Evolutionary conservation across 164 flowering plant genomes (phyloP).

Genomic region (Litsea cubeba): DNA sequence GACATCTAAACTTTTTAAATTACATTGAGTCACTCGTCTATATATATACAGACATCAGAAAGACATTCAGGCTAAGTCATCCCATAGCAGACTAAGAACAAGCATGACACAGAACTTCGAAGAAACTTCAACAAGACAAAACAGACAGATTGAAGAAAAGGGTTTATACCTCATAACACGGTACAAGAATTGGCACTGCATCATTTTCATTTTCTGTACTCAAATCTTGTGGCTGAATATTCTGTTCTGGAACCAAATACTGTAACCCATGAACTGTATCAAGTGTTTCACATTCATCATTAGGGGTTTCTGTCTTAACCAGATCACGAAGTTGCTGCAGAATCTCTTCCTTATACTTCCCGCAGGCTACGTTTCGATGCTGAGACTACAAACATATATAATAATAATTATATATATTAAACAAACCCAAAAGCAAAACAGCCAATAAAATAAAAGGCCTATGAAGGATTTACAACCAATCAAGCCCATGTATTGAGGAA

Average conservation of each 20-base stretch:
- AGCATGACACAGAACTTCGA: background rate
- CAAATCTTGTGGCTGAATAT: slow-evolving; percentile 14
- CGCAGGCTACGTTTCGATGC: slow-evolving; percentile 68
- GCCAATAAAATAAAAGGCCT: too few relatives aligned
- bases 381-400: slow-evolving; percentile 15
- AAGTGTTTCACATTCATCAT: slow-evolving; percentile 18
- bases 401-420: background rate
- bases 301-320: slow-evolving; percentile 39
- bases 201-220: slow-evolving; percentile 17
- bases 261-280: slow-evolving; percentile 28
- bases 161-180: slow-evolving; percentile 27
- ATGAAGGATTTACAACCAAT: too few relatives aligned
- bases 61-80: background rate
- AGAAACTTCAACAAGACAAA: background rate
- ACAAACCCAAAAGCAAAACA: background rate
- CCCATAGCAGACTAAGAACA: background rate
- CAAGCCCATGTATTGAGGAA: background rate
- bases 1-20: background rate
- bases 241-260: slow-evolving; percentile 20
- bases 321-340: slow-evolving; percentile 59
- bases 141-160: background rate
- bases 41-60: background rate
- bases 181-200: slow-evolving; percentile 11
- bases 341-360: slow-evolving; percentile 67
- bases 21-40: background rate